Conservation (phyloP, 2,329 filamentous ascomycete species). For the Passalora sequoiae region DNA sequence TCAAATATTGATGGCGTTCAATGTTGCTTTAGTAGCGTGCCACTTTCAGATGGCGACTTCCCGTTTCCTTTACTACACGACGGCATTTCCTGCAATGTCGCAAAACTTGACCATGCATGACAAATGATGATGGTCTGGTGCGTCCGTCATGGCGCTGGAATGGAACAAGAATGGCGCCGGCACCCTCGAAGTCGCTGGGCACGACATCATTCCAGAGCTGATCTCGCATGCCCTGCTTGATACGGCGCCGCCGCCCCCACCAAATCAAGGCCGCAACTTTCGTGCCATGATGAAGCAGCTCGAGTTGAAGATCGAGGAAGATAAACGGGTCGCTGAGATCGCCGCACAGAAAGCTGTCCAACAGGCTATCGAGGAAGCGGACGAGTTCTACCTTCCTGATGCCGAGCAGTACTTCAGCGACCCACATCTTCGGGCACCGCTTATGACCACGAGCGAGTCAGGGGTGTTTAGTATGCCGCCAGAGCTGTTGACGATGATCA, state of each 20-base stretch:
- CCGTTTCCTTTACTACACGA: no score
- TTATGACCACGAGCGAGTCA: not conserved
- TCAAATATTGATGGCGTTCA: no score
- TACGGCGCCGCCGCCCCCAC: not conserved
- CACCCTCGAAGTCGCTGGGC: not conserved
- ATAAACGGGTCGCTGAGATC: not conserved
- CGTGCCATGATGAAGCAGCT: not conserved
- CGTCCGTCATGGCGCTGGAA: not conserved
- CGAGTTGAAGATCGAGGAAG: not conserved
- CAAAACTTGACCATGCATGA: no score
- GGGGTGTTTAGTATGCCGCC: not conserved
- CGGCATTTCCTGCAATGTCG: no score
- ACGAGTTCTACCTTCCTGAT: not conserved
- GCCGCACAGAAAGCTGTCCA: not conserved
- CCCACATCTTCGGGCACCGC: not conserved
- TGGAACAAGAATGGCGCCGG: not conserved
- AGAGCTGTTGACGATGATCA: not conserved
- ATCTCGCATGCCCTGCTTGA: no score
- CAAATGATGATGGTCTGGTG: not conserved
- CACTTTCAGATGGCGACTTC: no score
- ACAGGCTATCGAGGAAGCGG: not conserved
- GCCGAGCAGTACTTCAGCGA: constrained; percentile 1
- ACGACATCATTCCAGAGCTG: not conserved
- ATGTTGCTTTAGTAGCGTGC: no score
- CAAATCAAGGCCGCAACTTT: not conserved